Evolutionary conservation across 2,329 filamentous ascomycete species (phyloP), one percentile per base, ranked within the genome.

Genomic region (Penicillium sp.): DNA sequence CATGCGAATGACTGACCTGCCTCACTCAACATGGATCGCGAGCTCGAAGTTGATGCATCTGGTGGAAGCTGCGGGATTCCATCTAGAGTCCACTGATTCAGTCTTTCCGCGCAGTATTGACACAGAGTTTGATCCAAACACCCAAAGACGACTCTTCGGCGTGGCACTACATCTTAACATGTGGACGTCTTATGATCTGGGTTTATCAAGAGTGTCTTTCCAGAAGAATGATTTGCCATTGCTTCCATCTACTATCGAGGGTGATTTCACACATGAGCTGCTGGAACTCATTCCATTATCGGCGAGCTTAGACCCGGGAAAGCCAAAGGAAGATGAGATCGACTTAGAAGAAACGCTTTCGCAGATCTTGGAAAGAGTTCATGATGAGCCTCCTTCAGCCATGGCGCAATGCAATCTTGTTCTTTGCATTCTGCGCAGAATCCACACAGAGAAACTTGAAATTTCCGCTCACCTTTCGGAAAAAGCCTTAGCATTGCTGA

Each of bases 111-210:
- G 44, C 23, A 46, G 44, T 10, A 44, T 40, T n/a, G 39, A 27
- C 38, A 44, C 54, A 2, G 45, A 54, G 4, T 52, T 52, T 16
- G 63, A 71, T 31, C 51, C 60, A 13, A 77, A 80, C 13, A 64
- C 72, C 2, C 68, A 71, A 6, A 69, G 73, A 34, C 64, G 79
- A 6, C 60, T 82, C 2, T 62, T 81, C 50, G 75, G 79, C 31
- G 72, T 84, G 1, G 77, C 82, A 0, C 77, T 80, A n/a, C 81
- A 84, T 58, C 70, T 83, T 7, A 83, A 84, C 60, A 77, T 78
- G 4, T 84, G 82, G 81, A 78, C 78, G 13, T 83, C 80, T 0
- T 84, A 81, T 58, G 82, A 85, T 54, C 75, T 83, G 49, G 82
- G 82, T 0, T 73, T 80, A 0, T 81, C 80, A 0, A 70, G 79